A percentile compares a stretch with the other conserved stretches of the same genome.
Evolutionary conservation across 352 stramenopile genomes (phyloP).

Genomic region (Globisporangium camurandrum): DNA sequence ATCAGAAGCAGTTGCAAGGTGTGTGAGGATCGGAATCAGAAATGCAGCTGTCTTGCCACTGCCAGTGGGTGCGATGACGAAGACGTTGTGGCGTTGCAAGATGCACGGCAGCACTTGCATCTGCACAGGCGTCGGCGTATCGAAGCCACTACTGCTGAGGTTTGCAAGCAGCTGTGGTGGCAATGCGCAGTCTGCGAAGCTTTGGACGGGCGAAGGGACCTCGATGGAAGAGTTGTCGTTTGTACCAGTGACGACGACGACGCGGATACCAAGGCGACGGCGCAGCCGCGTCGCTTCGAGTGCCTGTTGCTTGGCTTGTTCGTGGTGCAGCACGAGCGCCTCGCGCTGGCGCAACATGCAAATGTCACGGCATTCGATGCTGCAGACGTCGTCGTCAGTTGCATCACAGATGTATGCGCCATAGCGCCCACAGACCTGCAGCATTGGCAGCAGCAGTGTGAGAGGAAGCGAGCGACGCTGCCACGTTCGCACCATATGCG

Average conservation of each 20-base stretch:
- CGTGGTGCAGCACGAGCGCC: neutral
- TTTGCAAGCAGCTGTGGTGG: conserved; percentile 30
- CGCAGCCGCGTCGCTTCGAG: conserved; percentile 15
- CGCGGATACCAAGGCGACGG: conserved; percentile 26
- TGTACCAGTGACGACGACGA: conserved; percentile 2
- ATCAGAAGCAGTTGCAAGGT: conserved; percentile 18
- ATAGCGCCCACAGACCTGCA: conserved; percentile 57
- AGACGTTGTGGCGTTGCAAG: conserved; percentile 29
- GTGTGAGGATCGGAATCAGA: conserved; percentile 42
- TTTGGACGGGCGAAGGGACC: conserved; percentile 14
- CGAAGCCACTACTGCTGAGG: conserved; percentile 22
- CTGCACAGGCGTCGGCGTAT: conserved; percentile 56
- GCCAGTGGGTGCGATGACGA: conserved; percentile 58
- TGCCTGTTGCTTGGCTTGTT: conserved; percentile 4
- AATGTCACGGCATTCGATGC: conserved; percentile 59
- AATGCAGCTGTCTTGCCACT: conserved; percentile 67
- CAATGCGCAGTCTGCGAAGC: conserved; percentile 16
- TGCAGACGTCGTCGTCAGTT: conserved; percentile 82
- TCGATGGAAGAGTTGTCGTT: neutral
- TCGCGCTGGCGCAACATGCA: conserved; percentile 17
- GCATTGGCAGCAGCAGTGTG: no score
- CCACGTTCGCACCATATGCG: no score
- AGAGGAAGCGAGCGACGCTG: no score
- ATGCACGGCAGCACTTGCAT: conserved; percentile 65
- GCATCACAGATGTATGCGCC: conserved; percentile 76